Conservation (phyloP, 2,329 filamentous ascomycete genomes). For the Trichoderma citrinoviride region DNA sequence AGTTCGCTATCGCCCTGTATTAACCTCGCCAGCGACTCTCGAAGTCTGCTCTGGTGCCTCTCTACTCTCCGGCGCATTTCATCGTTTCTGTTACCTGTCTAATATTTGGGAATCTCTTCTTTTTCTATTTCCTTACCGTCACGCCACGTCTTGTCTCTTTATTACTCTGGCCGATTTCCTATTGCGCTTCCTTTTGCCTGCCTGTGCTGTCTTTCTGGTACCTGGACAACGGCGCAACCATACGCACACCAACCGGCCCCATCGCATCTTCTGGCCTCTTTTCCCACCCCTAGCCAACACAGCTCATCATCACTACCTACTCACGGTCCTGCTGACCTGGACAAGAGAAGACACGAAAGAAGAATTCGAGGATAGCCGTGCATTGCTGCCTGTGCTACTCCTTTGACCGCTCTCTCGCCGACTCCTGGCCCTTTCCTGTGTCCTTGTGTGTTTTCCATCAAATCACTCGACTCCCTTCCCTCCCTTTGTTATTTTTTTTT, state of each 20-base stretch:
- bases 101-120: conserved; percentile 29
- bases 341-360: background rate
- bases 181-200: conserved; percentile 23
- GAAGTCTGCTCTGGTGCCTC: conserved; percentile 52
- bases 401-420: conserved; percentile 3
- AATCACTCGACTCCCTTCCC: background rate
- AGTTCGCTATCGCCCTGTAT: conserved; percentile 52
- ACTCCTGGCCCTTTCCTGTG: background rate
- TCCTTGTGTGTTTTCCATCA: background rate
- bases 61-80: conserved; percentile 40
- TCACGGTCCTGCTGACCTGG: conserved; percentile 7
- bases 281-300: background rate
- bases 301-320: background rate
- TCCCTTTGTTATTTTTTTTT: background rate
- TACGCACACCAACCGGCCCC: background rate
- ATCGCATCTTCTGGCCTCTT: conserved; percentile 13
- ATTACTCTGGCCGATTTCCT: conserved; percentile 2
- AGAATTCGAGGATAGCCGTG: background rate
- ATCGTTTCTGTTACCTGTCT: conserved; percentile 24
- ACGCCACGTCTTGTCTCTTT: conserved; percentile 12
- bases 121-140: conserved; percentile 26
- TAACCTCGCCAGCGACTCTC: conserved; percentile 50
- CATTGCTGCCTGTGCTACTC: conserved; percentile 18
- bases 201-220: conserved; percentile 49
- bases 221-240: conserved; percentile 40